A percentile compares a stretch with the other conserved stretches of the same genome.
phyloP scores from a whole-genome alignment of 805 yeast species.

The Torulaspora gathmanii region DNA sequence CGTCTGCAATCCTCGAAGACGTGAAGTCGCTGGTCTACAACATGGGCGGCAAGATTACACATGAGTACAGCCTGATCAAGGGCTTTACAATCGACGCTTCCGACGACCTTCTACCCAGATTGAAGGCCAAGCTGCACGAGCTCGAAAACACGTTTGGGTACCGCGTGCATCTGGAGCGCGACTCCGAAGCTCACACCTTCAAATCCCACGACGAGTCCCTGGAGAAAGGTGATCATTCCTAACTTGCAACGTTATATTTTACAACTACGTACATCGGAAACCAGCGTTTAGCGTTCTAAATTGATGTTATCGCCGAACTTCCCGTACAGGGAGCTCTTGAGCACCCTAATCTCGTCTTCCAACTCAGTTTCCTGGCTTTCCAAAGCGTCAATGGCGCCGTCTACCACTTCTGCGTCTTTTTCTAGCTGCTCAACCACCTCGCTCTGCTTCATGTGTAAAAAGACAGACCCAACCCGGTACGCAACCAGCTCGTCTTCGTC shows the following conservation, averaged over 20 bases:
- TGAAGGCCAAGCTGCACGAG: slow-evolving; percentile 17
- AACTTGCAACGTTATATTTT: not conserved
- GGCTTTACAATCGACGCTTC: slow-evolving; percentile 46
- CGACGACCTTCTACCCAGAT: slow-evolving; percentile 23
- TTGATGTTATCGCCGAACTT: slow-evolving; percentile 88
- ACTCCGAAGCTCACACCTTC: slow-evolving; percentile 29
- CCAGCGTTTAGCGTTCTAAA: slow-evolving; percentile 50
- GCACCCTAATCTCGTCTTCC: slow-evolving; percentile 49
- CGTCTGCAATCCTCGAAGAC: slow-evolving; percentile 17
- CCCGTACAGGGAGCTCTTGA: slow-evolving; percentile 75
- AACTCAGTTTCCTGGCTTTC: slow-evolving; percentile 47
- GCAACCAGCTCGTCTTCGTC: slow-evolving; percentile 70
- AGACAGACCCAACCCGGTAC: slow-evolving; percentile 75
- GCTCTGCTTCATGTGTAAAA: slow-evolving; percentile 61
- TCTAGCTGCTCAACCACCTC: slow-evolving; percentile 69
- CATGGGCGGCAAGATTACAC: slow-evolving; percentile 44
- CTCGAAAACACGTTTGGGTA: slow-evolving; percentile 20
- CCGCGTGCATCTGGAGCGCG: slow-evolving; percentile 26
- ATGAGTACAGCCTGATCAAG: slow-evolving; percentile 45
- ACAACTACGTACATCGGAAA: slow-evolving; percentile 2
- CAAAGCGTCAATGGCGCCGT: slow-evolving; percentile 43
- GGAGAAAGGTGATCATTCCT: slow-evolving; percentile 4
- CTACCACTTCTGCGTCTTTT: slow-evolving; percentile 50
- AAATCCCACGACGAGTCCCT: slow-evolving; percentile 6
- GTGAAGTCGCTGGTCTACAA: slow-evolving; percentile 36